Evolutionary conservation across 169 alveolate species (phyloP), one percentile per base, ranked within the genome.

Genomic region (Fabrea salina): DNA sequence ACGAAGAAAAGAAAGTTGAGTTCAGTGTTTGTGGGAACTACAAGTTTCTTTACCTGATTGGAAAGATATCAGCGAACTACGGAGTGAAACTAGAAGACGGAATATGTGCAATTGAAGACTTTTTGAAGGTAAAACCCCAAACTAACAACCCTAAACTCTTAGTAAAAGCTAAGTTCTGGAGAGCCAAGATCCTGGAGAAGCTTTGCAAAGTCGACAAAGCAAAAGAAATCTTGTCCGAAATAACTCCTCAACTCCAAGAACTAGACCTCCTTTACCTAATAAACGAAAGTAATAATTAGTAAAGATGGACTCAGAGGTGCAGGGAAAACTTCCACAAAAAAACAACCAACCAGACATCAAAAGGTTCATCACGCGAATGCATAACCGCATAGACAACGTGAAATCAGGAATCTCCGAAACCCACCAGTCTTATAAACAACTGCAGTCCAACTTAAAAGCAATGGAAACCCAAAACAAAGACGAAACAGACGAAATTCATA

Each of bases 391-490:
- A 1, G 75, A 64, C 4, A 41, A 82, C 53, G 51, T 82, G 0
- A 68, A 67, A 22, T 39, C 32, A 25, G 76, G 40, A 3, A 51
- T 86, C 51, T 49, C 78, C 44, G 85, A 82, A 4, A 78, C 80
- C 80, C 82, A 82, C 75, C 85, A 86, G 75, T 86, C 82, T 22
- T 54, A 67, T 35, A 75, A 86, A 32, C 72, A 82, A 7, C 56
- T 86, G 44, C 67, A 89, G 51, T 66, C 78, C 51, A 89, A 86
- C 3, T 57, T 80, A 32, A 80, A 71, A 3, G 74, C 83, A 47
- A 57, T 86, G 33, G 91, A 86, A 51, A 77, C 84, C 41, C 70
- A 79, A 41, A 80, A 75, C 32, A 80, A 82, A 37, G 87, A 82
- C 50, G 71, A 59, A 13, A 82, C 81, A 11, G 82, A 86, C 54